A percentile compares a stretch with the other conserved stretches of the same genome.
These are phyloP conservation scores for Lentinula sp. DNA, from an alignment of 768 basidiomycete species.

Conservation along the genomic window DNA sequence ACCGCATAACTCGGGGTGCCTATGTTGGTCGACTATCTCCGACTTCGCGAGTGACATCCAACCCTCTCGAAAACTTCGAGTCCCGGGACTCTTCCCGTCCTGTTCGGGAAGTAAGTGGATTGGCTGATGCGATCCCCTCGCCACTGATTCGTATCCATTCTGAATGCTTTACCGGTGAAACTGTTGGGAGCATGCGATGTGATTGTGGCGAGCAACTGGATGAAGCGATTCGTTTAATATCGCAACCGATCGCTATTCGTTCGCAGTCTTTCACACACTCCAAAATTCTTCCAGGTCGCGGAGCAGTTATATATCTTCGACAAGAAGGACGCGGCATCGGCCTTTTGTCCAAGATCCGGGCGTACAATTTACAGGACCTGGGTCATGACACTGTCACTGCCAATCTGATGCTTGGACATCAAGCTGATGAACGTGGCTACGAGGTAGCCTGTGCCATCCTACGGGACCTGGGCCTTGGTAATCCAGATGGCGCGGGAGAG, in stretches of 20 bases:
- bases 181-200: constrained; percentile 95
- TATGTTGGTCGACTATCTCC: constrained; percentile 82
- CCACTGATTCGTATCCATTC: constrained; percentile 95
- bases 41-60: constrained; percentile 40
- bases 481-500: constrained; percentile 23
- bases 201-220: constrained; percentile 99
- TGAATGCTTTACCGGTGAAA: constrained; percentile 98
- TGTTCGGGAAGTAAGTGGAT: background rate
- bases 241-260: constrained; percentile 54
- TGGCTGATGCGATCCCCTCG: constrained; percentile 40
- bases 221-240: constrained; percentile 90
- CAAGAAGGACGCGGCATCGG: constrained; percentile 99
- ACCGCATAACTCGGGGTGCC: constrained; percentile 89
- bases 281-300: constrained; percentile 71
- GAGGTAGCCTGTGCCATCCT: constrained; percentile 88
- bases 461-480: constrained; percentile 76
- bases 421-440: constrained; percentile 91
- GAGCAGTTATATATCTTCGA: constrained; percentile 90
- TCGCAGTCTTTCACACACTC: constrained; percentile 22
- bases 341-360: constrained; percentile 88
- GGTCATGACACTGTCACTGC: constrained; percentile 99
- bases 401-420: constrained; percentile 91
- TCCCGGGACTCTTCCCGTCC: background rate
- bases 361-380: constrained; percentile 96
- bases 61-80: constrained; percentile 18